These are phyloP conservation scores for Neoboletus subvelutipes DNA, from an alignment of 768 basidiomycete genomes.

Conservation along the genomic window DNA sequence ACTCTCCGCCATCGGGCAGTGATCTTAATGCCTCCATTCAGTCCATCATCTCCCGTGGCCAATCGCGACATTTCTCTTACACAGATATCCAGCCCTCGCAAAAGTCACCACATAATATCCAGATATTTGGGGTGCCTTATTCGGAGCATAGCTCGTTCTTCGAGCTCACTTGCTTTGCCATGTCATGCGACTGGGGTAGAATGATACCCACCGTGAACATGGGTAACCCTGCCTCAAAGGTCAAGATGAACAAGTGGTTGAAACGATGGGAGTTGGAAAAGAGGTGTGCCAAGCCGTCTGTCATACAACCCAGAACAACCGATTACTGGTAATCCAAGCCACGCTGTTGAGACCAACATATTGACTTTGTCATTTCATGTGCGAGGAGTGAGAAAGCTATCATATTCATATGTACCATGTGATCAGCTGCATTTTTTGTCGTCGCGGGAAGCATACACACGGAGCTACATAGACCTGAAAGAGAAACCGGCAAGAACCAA, in stretches of 20 bases:
- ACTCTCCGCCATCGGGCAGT: slow-evolving; percentile 61
- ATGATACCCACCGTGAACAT: slow-evolving; percentile 98
- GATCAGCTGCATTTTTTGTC: slow-evolving; percentile 21
- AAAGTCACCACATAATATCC: slow-evolving; percentile 66
- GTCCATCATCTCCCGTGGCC: slow-evolving; percentile 64
- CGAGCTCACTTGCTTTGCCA: slow-evolving; percentile 92
- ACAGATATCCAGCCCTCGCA: slow-evolving; percentile 64
- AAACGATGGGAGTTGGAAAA: slow-evolving; percentile 86
- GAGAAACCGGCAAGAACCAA: slow-evolving; percentile 3
- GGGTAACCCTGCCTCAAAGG: slow-evolving; percentile 65
- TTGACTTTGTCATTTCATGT: too few species aligned
- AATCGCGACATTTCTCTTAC: slow-evolving; percentile 66
- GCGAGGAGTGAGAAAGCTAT: neutral
- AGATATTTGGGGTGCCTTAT: slow-evolving; percentile 84
- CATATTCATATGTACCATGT: slow-evolving; percentile 17
- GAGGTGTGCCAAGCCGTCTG: slow-evolving; percentile 44
- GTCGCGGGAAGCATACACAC: slow-evolving; percentile 21
- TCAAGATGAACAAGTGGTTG: slow-evolving; percentile 89
- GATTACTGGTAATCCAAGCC: slow-evolving; percentile 46
- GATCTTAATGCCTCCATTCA: slow-evolving; percentile 63
- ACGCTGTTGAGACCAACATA: neutral
- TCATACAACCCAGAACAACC: slow-evolving; percentile 37
- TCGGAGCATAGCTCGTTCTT: slow-evolving; percentile 97
- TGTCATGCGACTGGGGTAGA: slow-evolving; percentile 79
- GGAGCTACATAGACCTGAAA: slow-evolving; percentile 15